Conservation (phyloP, 2,329 filamentous ascomycete genomes). For the Pseudocercospora crystallina region DNA sequence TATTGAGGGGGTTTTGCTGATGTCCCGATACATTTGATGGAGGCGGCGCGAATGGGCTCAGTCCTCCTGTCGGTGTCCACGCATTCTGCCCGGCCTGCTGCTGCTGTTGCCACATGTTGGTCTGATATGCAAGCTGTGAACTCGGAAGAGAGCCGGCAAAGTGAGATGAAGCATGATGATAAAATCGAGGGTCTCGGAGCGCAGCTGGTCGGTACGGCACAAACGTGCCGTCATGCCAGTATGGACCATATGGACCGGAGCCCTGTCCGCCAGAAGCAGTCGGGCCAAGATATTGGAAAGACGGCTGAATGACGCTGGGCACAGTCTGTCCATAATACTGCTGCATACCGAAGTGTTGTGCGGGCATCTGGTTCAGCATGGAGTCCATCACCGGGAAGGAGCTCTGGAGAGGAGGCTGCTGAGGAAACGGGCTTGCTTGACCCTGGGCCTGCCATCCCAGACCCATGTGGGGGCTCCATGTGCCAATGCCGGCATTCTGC, state of each 20-base stretch:
- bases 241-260: constrained; percentile 59
- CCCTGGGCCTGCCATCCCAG: constrained; percentile 12
- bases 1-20: constrained; percentile 1
- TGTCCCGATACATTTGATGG: background rate
- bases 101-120: constrained; percentile 25
- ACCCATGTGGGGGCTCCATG: constrained; percentile 14
- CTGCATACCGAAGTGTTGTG: constrained; percentile 35
- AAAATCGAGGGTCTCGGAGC: constrained; percentile 53
- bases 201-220: constrained; percentile 61
- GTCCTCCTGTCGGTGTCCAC: constrained; percentile 10
- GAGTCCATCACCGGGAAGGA: constrained; percentile 57
- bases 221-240: constrained; percentile 64
- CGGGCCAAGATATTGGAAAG: constrained; percentile 59
- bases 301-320: constrained; percentile 60
- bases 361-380: constrained; percentile 58
- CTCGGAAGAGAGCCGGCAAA: constrained; percentile 21
- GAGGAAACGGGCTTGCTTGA: constrained; percentile 3
- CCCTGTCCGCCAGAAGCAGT: constrained; percentile 59
- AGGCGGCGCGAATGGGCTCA: constrained; percentile 16
- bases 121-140: constrained; percentile 22
- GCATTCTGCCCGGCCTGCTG: constrained; percentile 11
- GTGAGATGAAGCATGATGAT: constrained; percentile 25
- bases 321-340: constrained; percentile 48
- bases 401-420: constrained; percentile 22
- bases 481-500: constrained; percentile 16